Conservation (phyloP, 1,284 basidiomycete genomes). For the Naganishia sp. region DNA sequence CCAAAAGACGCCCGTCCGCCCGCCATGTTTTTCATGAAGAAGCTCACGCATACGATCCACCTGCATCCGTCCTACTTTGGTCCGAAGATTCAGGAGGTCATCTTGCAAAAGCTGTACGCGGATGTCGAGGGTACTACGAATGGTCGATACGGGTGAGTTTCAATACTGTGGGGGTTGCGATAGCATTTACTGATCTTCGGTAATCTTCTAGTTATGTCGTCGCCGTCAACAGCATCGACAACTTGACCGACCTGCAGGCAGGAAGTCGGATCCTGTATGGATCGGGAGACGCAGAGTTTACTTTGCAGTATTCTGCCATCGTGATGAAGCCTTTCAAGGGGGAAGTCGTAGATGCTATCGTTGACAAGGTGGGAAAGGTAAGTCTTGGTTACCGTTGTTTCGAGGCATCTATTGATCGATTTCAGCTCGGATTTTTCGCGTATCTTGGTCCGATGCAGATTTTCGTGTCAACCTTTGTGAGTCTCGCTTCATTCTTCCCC, state of each 20-base stretch:
- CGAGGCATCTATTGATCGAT: neutral
- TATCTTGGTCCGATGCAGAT: conserved; percentile 87
- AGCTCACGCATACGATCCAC: conserved; percentile 57
- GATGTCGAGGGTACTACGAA: conserved; percentile 98
- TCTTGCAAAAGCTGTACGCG: conserved; percentile 88
- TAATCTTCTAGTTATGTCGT: conserved; percentile 75
- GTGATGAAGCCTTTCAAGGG: conserved; percentile 99
- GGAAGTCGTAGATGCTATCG: conserved; percentile 95
- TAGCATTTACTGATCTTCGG: conserved; percentile 4
- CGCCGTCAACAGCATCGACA: conserved; percentile 88
- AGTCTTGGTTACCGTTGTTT: conserved; percentile 40
- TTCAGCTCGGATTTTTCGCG: conserved; percentile 95
- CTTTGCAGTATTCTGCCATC: conserved; percentile 85
- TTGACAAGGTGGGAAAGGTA: conserved; percentile 94
- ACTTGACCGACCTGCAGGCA: conserved; percentile 62
- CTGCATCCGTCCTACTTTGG: conserved; percentile 98
- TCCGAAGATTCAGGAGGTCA: conserved; percentile 87
- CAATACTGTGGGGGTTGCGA: neutral
- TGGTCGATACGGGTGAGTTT: conserved; percentile 73
- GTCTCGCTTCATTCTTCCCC: conserved; percentile 10
- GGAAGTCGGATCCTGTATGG: conserved; percentile 83
- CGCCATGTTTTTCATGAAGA: conserved; percentile 30
- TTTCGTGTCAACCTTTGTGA: conserved; percentile 41
- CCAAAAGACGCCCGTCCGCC: neutral
- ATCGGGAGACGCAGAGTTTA: conserved; percentile 91